Conservation (phyloP, 2,329 filamentous ascomycete genomes). For the Pseudogymnoascus sp. region DNA sequence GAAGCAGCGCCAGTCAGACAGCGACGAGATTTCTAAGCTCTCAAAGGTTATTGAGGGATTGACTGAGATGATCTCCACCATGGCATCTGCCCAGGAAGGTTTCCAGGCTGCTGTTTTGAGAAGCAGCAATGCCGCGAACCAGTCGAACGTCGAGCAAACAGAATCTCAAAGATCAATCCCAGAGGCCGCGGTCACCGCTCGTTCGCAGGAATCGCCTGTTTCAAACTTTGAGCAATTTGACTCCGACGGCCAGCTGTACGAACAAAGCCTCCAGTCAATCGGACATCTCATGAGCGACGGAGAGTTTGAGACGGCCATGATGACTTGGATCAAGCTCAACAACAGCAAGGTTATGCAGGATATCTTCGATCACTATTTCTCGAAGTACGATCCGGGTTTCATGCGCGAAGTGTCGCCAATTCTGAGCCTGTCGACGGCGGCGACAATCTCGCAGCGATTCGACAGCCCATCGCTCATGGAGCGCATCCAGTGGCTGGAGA, state of each 20-base stretch:
- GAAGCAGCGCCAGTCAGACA: constrained; percentile 26
- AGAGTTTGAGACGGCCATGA: constrained; percentile 53
- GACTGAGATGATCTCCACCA: constrained; percentile 59
- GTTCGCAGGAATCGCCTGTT: background rate
- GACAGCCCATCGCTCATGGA: constrained; percentile 43
- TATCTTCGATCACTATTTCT: constrained; percentile 50
- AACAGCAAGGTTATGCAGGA: constrained; percentile 37
- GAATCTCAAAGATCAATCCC: background rate
- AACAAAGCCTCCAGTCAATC: constrained; percentile 2
- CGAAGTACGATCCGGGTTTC: constrained; percentile 42
- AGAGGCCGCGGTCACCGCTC: background rate
- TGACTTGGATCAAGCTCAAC: constrained; percentile 47
- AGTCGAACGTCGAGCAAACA: constrained; percentile 28
- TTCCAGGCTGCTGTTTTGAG: constrained; percentile 58
- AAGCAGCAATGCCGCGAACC: constrained; percentile 39
- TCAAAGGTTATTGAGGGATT: constrained; percentile 57
- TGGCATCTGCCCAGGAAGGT: constrained; percentile 60
- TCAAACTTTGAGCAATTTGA: background rate
- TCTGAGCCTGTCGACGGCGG: constrained; percentile 55
- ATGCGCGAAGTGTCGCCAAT: constrained; percentile 52
- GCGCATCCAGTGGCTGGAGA: constrained; percentile 53
- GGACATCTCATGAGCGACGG: constrained; percentile 45
- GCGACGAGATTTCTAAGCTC: constrained; percentile 65
- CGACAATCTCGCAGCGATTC: constrained; percentile 53
- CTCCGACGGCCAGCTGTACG: background rate